phyloP scores from a whole-genome alignment of 2,329 filamentous ascomycete genomes.

The Nemania diffusa region DNA sequence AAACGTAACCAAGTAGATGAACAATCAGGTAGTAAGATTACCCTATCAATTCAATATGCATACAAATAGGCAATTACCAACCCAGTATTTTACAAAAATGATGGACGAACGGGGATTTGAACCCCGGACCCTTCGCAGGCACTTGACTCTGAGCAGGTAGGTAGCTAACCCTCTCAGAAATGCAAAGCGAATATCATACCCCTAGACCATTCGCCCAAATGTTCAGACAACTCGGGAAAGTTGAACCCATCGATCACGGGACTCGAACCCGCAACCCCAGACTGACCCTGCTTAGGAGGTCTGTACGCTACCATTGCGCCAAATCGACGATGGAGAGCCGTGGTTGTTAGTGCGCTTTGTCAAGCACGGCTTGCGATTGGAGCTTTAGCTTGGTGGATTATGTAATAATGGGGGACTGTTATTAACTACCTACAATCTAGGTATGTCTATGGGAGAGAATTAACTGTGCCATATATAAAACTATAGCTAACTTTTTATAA shows the following conservation, averaged over 20 bases:
- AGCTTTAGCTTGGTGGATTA: not conserved
- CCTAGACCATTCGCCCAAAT: constrained; percentile 35
- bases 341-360: not conserved
- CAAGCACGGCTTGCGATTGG: not conserved
- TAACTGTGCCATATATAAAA: too few relatives aligned
- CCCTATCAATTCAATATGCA: not conserved
- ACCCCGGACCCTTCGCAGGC: constrained; percentile 39
- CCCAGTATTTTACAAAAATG: not conserved
- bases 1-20: not conserved
- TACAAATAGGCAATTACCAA: not conserved
- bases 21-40: not conserved
- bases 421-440: not conserved
- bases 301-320: constrained; percentile 33
- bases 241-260: constrained; percentile 29
- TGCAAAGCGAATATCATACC: constrained; percentile 40
- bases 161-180: not conserved
- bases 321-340: constrained; percentile 19
- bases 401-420: not conserved
- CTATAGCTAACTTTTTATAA: too few relatives aligned
- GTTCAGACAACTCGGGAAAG: not conserved
- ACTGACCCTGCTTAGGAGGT: constrained; percentile 21
- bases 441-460: too few relatives aligned
- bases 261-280: constrained; percentile 34
- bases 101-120: constrained; percentile 39
- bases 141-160: not conserved